Conservation (phyloP, 1,284 basidiomycete genomes). For the Rhodotorula sp. region DNA sequence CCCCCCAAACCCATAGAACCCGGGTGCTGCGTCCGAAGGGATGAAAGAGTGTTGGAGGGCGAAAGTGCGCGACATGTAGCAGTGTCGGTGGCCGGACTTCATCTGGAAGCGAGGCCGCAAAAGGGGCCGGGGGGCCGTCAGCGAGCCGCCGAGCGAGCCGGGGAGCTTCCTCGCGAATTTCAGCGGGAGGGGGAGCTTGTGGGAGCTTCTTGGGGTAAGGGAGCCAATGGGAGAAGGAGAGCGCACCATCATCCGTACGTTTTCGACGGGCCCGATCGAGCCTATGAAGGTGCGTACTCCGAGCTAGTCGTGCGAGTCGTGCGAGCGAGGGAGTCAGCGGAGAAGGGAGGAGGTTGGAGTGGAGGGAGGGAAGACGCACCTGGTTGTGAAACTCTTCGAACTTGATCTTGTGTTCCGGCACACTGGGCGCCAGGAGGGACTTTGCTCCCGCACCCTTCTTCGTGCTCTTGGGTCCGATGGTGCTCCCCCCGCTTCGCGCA, state of each 20-base stretch:
- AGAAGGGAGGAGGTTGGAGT: too few relatives aligned
- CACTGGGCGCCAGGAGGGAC: slow-evolving; percentile 43
- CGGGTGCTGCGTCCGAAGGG: slow-evolving; percentile 69
- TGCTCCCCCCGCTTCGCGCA: slow-evolving; percentile 16
- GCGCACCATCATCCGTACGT: slow-evolving; percentile 62
- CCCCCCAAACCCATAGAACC: slow-evolving; percentile 80
- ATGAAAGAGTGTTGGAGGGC: slow-evolving; percentile 87
- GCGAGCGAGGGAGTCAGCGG: not conserved
- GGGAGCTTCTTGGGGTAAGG: not conserved
- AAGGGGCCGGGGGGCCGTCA: too few relatives aligned
- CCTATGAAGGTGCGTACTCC: slow-evolving; percentile 92
- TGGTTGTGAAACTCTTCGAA: slow-evolving; percentile 82
- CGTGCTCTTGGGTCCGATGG: slow-evolving; percentile 4
- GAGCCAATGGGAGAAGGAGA: not conserved
- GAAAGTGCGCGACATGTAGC: slow-evolving; percentile 93
- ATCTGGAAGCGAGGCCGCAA: too few relatives aligned
- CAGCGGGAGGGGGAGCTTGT: not conserved
- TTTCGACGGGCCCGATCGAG: slow-evolving; percentile 80
- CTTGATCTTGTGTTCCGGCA: slow-evolving; percentile 66
- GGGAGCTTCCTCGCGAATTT: too few relatives aligned
- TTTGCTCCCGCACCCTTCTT: slow-evolving; percentile 11
- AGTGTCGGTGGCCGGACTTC: slow-evolving; percentile 88
- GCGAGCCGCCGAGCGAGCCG: too few relatives aligned
- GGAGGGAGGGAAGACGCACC: slow-evolving; percentile 14
- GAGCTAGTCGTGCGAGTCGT: slow-evolving; percentile 46